Percentiles rank a stretch among this genome's conserved stretches.
Conservation (phyloP, 1,284 basidiomycete genomes). For the Irpex sp. region DNA sequence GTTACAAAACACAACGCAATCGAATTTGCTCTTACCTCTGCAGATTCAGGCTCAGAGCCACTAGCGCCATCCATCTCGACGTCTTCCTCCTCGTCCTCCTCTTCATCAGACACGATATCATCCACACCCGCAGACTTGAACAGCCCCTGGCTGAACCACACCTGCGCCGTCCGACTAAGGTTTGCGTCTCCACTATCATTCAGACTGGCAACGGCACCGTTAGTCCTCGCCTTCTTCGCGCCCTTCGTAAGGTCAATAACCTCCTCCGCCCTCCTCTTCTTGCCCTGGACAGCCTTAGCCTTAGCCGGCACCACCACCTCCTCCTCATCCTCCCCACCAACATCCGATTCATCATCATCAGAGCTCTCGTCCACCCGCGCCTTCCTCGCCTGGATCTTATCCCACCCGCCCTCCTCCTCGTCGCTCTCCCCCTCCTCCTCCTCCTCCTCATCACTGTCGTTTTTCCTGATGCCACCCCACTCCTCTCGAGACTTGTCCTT, state of each 20-base stretch:
- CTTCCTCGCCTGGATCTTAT: constrained; percentile 64
- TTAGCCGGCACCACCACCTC: constrained; percentile 39
- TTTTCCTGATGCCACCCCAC: constrained; percentile 71
- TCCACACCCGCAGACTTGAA: constrained; percentile 76
- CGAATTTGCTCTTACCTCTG: constrained; percentile 9
- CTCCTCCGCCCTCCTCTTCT: constrained; percentile 39
- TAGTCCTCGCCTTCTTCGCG: constrained; percentile 33
- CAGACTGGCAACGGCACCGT: constrained; percentile 36
- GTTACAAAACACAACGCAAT: neutral
- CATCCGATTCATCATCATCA: constrained; percentile 32
- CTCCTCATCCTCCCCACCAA: constrained; percentile 45
- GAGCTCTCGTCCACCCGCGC: constrained; percentile 51
- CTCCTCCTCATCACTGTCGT: constrained; percentile 43
- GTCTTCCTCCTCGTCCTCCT: constrained; percentile 32
- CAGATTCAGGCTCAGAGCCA: neutral
- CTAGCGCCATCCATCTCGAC: constrained; percentile 22
- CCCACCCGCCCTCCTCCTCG: constrained; percentile 73
- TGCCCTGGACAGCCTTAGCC: constrained; percentile 27
- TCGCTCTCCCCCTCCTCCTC: constrained; percentile 20
- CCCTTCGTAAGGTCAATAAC: constrained; percentile 28
- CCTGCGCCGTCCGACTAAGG: constrained; percentile 48
- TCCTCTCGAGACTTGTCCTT: constrained; percentile 72
- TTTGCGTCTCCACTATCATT: constrained; percentile 29
- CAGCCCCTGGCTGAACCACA: constrained; percentile 97
- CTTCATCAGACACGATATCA: constrained; percentile 40